A percentile compares a stretch with the other conserved stretches of the same genome.
Evolutionary conservation across 2,329 filamentous ascomycete species (phyloP).

Genomic region (Pseudonectria foliicola): DNA sequence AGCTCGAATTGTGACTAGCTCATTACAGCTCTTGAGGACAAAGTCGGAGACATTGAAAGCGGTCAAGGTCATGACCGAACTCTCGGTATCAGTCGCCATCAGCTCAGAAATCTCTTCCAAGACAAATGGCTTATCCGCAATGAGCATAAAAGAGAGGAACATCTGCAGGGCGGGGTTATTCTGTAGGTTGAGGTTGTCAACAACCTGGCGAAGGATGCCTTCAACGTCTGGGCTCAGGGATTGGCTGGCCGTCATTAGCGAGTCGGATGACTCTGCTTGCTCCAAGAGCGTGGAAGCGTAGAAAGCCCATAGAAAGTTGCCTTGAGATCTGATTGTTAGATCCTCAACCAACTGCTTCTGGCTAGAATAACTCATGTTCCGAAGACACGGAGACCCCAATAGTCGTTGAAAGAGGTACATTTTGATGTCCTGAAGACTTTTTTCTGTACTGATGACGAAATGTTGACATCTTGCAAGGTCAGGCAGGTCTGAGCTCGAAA

Average conservation of each 20-base stretch:
- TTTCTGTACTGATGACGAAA: slow-evolving; percentile 25
- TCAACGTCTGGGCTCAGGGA: slow-evolving; percentile 7
- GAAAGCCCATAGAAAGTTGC: slow-evolving; percentile 32
- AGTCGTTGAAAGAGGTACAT: slow-evolving; percentile 14
- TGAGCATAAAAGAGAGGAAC: slow-evolving; percentile 29
- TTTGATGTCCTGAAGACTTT: slow-evolving; percentile 28
- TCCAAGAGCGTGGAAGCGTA: slow-evolving; percentile 24
- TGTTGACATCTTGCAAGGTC: slow-evolving; percentile 24
- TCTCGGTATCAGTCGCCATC: slow-evolving; percentile 22
- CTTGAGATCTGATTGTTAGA: slow-evolving; percentile 26
- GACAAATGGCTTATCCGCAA: slow-evolving; percentile 25
- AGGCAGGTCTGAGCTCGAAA: slow-evolving; percentile 28
- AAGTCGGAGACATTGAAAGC: slow-evolving; percentile 12
- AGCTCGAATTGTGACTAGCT: slow-evolving; percentile 26
- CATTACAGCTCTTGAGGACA: slow-evolving; percentile 11
- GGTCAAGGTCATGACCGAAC: slow-evolving; percentile 2
- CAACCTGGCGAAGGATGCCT: slow-evolving; percentile 7
- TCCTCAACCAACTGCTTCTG: slow-evolving; percentile 23
- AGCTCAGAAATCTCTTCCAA: slow-evolving; percentile 27
- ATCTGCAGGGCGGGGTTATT: slow-evolving; percentile 12
- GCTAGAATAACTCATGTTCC: slow-evolving; percentile 16
- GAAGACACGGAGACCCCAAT: slow-evolving; percentile 9
- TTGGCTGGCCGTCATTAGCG: slow-evolving; percentile 4
- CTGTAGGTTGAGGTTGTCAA: slow-evolving; percentile 9
- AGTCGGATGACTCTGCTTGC: slow-evolving; percentile 14